Conservation (phyloP, 2,329 filamentous ascomycete species). For the Pestalotiopsis sp. region DNA sequence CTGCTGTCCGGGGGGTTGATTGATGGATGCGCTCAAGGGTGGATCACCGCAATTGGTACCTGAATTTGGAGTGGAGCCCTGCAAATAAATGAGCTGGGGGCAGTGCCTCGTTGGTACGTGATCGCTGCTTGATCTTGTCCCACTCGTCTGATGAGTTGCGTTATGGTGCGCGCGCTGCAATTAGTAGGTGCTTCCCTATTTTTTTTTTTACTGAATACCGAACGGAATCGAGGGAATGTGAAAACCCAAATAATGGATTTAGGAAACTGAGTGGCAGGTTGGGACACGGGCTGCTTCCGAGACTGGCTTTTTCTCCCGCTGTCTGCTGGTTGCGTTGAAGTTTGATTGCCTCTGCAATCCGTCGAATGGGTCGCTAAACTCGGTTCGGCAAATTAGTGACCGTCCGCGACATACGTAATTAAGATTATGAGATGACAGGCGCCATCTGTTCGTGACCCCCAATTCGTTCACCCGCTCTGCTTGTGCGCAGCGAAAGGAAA, state of each 20-base stretch:
- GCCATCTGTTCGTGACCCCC: neutral
- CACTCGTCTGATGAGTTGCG: neutral
- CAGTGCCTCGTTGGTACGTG: neutral
- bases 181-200: neutral
- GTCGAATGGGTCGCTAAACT: conserved; percentile 7
- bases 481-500: neutral
- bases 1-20: neutral
- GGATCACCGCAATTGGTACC: conserved; percentile 4
- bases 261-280: neutral
- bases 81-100: neutral
- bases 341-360: conserved; percentile 12
- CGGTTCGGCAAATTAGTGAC: conserved; percentile 9
- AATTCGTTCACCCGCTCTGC: neutral
- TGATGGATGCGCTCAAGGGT: neutral
- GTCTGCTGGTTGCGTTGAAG: neutral
- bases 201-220: too few relatives aligned
- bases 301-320: conserved; percentile 7
- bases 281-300: neutral
- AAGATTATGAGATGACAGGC: conserved; percentile 8
- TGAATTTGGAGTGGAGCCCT: neutral
- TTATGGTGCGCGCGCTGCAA: neutral
- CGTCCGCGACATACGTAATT: conserved; percentile 8
- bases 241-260: neutral
- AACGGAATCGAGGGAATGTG: neutral
- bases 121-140: neutral